phyloP scores from a whole-genome alignment of 2,329 filamentous ascomycete species.

The Alternaria solani region DNA sequence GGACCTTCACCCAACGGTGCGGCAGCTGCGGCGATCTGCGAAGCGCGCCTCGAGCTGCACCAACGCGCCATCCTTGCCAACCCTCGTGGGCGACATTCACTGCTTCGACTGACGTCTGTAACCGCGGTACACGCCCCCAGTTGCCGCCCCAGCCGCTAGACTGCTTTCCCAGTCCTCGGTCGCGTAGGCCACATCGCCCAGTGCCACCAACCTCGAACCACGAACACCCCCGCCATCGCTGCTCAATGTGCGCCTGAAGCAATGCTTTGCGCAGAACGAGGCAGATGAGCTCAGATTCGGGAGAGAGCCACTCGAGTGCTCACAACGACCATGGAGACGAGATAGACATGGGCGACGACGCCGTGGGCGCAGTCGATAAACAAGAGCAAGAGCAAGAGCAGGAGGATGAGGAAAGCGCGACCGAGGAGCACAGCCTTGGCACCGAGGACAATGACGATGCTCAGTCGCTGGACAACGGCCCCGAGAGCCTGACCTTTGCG shows the following conservation, averaged over 20 bases:
- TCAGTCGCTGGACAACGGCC: conserved; percentile 28
- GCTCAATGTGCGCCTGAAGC: conserved; percentile 50
- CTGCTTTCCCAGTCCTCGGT: not conserved
- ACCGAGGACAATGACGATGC: conserved; percentile 39
- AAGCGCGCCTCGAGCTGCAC: conserved; percentile 26
- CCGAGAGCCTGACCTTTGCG: conserved; percentile 45
- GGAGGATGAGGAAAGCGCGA: not conserved
- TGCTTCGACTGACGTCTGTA: not conserved
- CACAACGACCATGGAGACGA: conserved; percentile 52
- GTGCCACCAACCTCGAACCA: conserved; percentile 15
- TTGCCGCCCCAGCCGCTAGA: not conserved
- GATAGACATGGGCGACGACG: conserved; percentile 53
- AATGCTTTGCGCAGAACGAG: conserved; percentile 60
- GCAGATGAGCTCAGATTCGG: conserved; percentile 75
- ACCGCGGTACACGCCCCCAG: not conserved
- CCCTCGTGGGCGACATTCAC: not conserved
- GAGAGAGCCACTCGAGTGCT: conserved; percentile 68
- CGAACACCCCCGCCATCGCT: conserved; percentile 14
- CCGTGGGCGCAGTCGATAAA: not conserved
- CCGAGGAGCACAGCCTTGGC: not conserved
- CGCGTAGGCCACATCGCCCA: conserved; percentile 15
- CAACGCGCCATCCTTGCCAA: conserved; percentile 2
- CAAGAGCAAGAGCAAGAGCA: conserved; percentile 2
- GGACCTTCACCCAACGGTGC: conserved; percentile 27
- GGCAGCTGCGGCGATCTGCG: conserved; percentile 21